Conservation (phyloP, 345 rosid species). For the Tarenaya hassleriana region DNA sequence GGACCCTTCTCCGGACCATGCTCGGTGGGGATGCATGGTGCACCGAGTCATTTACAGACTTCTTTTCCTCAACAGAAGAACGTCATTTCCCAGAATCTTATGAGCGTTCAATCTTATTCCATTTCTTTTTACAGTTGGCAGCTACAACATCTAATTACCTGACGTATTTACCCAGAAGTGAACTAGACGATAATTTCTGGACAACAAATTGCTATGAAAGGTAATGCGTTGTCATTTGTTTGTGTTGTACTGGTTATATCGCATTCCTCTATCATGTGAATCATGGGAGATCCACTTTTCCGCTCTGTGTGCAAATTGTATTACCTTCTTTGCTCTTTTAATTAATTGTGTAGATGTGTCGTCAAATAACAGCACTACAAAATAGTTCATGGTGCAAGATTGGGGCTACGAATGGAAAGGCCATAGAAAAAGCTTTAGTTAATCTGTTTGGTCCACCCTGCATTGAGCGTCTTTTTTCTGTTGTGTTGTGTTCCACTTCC, state of each 20-base stretch:
- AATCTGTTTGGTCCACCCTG: too few relatives aligned
- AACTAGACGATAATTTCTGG: slow-evolving; percentile 51
- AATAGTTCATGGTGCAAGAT: not conserved
- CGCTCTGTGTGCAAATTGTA: not conserved
- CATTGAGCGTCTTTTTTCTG: too few relatives aligned
- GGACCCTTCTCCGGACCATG: too few relatives aligned
- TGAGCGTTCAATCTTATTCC: slow-evolving; percentile 14
- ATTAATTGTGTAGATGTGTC: not conserved
- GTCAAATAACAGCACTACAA: not conserved
- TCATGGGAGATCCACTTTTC: slow-evolving; percentile 3
- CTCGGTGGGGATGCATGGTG: too few relatives aligned
- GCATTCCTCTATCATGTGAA: slow-evolving; percentile 4
- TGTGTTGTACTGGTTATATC: slow-evolving; percentile 13
- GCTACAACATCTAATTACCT: slow-evolving; percentile 49
- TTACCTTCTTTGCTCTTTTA: not conserved
- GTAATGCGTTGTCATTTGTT: slow-evolving; percentile 31
- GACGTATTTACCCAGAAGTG: slow-evolving; percentile 49
- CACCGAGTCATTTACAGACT: too few relatives aligned
- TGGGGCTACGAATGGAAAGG: slow-evolving; percentile 13
- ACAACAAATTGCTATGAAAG: slow-evolving; percentile 40
- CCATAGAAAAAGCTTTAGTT: too few relatives aligned
- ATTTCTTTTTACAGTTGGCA: slow-evolving; percentile 40
- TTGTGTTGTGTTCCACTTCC: not conserved
- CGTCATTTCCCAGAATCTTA: not conserved
- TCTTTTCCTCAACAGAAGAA: too few relatives aligned